Evolutionary conservation across 164 flowering plant genomes (phyloP).

Genomic region (Sedum album): DNA sequence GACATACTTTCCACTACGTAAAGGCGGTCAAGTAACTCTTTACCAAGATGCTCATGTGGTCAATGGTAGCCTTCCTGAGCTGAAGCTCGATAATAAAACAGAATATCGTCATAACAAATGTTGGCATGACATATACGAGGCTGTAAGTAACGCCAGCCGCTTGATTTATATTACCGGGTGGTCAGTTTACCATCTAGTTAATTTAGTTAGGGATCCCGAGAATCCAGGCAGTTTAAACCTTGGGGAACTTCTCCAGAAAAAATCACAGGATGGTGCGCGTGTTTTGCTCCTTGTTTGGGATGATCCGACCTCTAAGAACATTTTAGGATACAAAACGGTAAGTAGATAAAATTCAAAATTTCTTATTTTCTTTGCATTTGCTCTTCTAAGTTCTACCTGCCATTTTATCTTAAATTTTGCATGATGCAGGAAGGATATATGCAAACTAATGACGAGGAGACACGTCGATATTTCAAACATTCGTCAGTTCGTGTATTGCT

Average conservation of each 20-base stretch:
- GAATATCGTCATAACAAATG: slow-evolving; percentile 25
- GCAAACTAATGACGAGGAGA: slow-evolving; percentile 42
- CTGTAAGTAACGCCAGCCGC: slow-evolving; percentile 35
- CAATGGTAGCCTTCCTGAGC: slow-evolving; percentile 23
- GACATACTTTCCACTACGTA: slow-evolving; percentile 41
- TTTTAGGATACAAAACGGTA: slow-evolving; percentile 34
- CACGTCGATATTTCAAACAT: slow-evolving; percentile 37
- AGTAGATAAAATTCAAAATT: slow-evolving; percentile 7
- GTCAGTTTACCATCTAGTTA: slow-evolving; percentile 37
- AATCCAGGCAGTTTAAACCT: slow-evolving; percentile 12
- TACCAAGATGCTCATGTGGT: slow-evolving; percentile 46
- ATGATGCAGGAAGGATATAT: slow-evolving; percentile 37
- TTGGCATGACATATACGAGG: slow-evolving; percentile 30
- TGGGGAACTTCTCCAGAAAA: slow-evolving; percentile 36
- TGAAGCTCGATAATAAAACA: slow-evolving; percentile 20
- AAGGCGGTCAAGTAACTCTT: no score
- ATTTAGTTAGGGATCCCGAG: slow-evolving; percentile 22
- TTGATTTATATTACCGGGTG: slow-evolving; percentile 37
- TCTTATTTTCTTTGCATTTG: not conserved
- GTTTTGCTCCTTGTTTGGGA: no score
- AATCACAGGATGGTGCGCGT: no score
- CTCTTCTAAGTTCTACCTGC: not conserved
- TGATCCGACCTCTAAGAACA: slow-evolving; percentile 34
- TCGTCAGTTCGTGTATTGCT: slow-evolving; percentile 44
- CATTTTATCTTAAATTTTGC: not conserved